phyloP scores from a whole-genome alignment of 177 flowering plant species.

The Tripterygium wilfordii region DNA sequence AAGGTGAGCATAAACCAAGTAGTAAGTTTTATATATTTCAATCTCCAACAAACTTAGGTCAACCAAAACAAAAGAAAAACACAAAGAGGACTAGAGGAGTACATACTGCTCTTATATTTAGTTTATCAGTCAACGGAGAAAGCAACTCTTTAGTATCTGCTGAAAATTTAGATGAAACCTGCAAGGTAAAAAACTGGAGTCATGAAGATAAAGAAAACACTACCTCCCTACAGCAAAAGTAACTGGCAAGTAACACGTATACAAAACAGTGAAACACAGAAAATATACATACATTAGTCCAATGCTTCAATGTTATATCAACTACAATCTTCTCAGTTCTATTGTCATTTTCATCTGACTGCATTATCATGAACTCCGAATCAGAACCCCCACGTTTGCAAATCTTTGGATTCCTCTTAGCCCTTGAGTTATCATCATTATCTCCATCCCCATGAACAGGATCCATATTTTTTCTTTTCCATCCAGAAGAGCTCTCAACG shows the following conservation, averaged over 20 bases:
- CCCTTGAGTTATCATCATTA: constrained; percentile 9
- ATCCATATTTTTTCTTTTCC: constrained; percentile 36
- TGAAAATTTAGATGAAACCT: constrained; percentile 42
- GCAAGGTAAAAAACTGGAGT: constrained; percentile 15
- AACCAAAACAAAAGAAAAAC: no score
- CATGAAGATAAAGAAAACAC: neutral
- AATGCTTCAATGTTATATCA: constrained; percentile 15
- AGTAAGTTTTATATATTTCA: no score
- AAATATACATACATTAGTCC: constrained; percentile 43
- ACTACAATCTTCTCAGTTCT: constrained; percentile 16
- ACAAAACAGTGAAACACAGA: neutral
- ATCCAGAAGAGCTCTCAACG: constrained; percentile 12
- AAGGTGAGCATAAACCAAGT: neutral
- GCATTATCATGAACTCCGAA: constrained; percentile 10
- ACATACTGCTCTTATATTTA: constrained; percentile 45
- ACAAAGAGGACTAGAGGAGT: no score
- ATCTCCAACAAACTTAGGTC: no score
- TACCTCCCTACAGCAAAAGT: neutral
- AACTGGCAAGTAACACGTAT: neutral
- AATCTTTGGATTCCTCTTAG: constrained; percentile 28
- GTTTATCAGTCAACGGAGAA: constrained; percentile 32
- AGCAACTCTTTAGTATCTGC: constrained; percentile 25
- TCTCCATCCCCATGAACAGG: constrained; percentile 17
- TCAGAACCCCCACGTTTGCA: constrained; percentile 15
- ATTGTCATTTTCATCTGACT: constrained; percentile 9